Evolutionary conservation across 2,329 filamentous ascomycete genomes (phyloP).

Genomic region (Stagonosporopsis vannaccii): DNA sequence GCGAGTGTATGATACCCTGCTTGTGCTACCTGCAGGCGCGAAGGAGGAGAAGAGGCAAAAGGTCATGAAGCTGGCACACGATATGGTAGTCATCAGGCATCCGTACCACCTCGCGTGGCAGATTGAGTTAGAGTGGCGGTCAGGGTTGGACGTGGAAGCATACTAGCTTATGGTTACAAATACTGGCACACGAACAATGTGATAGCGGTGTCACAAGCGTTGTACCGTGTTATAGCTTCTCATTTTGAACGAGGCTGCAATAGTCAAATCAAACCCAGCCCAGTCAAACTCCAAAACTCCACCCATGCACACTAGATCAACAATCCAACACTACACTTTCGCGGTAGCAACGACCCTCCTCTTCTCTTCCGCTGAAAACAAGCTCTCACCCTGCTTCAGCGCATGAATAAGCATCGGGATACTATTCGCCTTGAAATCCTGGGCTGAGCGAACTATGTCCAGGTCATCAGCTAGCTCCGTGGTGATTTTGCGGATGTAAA

Average conservation of each 20-base stretch:
- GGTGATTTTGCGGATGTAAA: slow-evolving; percentile 74
- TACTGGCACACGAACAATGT: neutral
- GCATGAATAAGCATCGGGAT: slow-evolving; percentile 71
- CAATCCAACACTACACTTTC: slow-evolving; percentile 8
- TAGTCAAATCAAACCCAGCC: neutral
- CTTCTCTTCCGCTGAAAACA: slow-evolving; percentile 66
- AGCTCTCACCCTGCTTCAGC: slow-evolving; percentile 70
- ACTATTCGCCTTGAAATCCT: slow-evolving; percentile 72
- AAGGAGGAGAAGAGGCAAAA: slow-evolving; percentile 76
- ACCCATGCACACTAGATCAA: slow-evolving; percentile 11
- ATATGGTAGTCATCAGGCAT: slow-evolving; percentile 97
- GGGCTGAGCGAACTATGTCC: slow-evolving; percentile 71
- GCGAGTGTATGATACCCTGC: slow-evolving; percentile 78
- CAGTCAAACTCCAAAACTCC: slow-evolving; percentile 24
- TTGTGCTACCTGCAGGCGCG: slow-evolving; percentile 69
- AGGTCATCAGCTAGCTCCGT: slow-evolving; percentile 77
- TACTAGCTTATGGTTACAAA: slow-evolving; percentile 20
- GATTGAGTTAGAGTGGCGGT: slow-evolving; percentile 87
- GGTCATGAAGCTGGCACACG: slow-evolving; percentile 78
- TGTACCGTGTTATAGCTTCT: neutral
- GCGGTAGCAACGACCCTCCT: slow-evolving; percentile 46
- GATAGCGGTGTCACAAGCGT: neutral
- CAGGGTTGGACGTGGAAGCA: slow-evolving; percentile 40
- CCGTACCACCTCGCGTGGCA: slow-evolving; percentile 91
- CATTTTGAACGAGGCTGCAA: neutral